A percentile compares a stretch with the other conserved stretches of the same genome.
Conservation (phyloP, 2,329 filamentous ascomycete genomes). For the Ceratocystis alfenasii region DNA sequence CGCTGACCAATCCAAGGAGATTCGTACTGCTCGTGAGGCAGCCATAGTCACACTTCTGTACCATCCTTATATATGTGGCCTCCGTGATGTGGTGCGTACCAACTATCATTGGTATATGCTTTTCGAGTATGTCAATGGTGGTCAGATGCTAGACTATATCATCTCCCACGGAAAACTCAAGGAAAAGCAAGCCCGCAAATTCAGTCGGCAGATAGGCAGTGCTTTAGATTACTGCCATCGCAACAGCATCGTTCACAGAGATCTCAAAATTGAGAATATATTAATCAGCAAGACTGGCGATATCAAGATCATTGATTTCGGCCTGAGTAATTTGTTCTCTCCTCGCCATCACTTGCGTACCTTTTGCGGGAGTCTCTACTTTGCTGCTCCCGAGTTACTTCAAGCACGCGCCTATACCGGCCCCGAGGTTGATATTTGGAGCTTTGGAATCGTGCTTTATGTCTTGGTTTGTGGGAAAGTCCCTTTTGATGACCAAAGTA, state of each 20-base stretch:
- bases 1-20: conserved; percentile 91
- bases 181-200: conserved; percentile 96
- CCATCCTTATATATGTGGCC: conserved; percentile 90
- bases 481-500: conserved; percentile 97
- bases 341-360: conserved; percentile 80
- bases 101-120: conserved; percentile 99
- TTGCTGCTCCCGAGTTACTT: conserved; percentile 86
- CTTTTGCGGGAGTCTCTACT: conserved; percentile 95
- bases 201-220: conserved; percentile 92
- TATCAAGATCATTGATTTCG: conserved; percentile 99
- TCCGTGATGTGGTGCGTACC: conserved; percentile 88
- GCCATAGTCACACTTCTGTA: conserved; percentile 90
- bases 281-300: conserved; percentile 97
- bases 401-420: conserved; percentile 92
- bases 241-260: conserved; percentile 95
- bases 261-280: conserved; percentile 98
- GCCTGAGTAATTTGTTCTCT: conserved; percentile 88
- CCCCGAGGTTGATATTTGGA: conserved; percentile 96
- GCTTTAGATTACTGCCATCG: conserved; percentile 94
- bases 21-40: conserved; percentile 85
- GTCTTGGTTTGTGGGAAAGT: conserved; percentile 96
- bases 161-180: conserved; percentile 96
- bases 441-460: conserved; percentile 95
- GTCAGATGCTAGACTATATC: conserved; percentile 99
- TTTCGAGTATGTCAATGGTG: conserved; percentile 96